These are phyloP conservation scores for Verticillium dahliae DNA, from an alignment of 2,329 filamentous ascomycete genomes.

Conservation along the genomic window DNA sequence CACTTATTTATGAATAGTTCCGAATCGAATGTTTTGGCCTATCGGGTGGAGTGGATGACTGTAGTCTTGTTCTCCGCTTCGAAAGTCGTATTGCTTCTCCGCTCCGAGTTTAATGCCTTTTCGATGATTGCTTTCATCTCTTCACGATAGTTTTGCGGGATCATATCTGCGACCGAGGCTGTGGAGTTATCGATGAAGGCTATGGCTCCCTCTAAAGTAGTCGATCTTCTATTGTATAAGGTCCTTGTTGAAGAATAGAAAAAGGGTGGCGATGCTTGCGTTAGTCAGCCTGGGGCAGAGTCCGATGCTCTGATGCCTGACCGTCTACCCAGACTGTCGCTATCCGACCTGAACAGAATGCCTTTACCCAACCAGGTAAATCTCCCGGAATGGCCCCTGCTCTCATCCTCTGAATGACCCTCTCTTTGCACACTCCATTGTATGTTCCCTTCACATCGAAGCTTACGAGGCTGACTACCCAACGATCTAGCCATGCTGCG, in stretches of 20 bases:
- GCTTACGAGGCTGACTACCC: constrained; percentile 24
- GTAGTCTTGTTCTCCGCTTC: constrained; percentile 16
- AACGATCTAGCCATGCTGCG: neutral
- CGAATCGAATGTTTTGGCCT: too few relatives aligned
- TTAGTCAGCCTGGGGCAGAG: constrained; percentile 16
- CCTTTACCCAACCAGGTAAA: constrained; percentile 12
- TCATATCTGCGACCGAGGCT: neutral
- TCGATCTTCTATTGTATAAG: constrained; percentile 19
- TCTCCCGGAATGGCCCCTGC: constrained; percentile 14
- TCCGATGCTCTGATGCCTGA: constrained; percentile 7
- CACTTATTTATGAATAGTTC: neutral
- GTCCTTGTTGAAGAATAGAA: constrained; percentile 21
- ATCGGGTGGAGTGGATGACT: constrained; percentile 8
- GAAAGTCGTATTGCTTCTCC: constrained; percentile 16
- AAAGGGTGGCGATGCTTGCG: constrained; percentile 25
- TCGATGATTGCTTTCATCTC: constrained; percentile 16
- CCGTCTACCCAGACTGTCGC: constrained; percentile 15
- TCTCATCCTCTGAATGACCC: constrained; percentile 14
- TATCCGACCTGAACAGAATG: constrained; percentile 17
- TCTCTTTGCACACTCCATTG: constrained; percentile 28
- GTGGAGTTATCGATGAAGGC: constrained; percentile 7
- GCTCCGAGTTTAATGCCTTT: constrained; percentile 14
- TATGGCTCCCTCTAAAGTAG: constrained; percentile 14
- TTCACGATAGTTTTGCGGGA: constrained; percentile 4
- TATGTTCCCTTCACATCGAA: constrained; percentile 34